Conservation (phyloP, 1,284 basidiomycete species). For the Cutaneotrichosporon dermatis region DNA sequence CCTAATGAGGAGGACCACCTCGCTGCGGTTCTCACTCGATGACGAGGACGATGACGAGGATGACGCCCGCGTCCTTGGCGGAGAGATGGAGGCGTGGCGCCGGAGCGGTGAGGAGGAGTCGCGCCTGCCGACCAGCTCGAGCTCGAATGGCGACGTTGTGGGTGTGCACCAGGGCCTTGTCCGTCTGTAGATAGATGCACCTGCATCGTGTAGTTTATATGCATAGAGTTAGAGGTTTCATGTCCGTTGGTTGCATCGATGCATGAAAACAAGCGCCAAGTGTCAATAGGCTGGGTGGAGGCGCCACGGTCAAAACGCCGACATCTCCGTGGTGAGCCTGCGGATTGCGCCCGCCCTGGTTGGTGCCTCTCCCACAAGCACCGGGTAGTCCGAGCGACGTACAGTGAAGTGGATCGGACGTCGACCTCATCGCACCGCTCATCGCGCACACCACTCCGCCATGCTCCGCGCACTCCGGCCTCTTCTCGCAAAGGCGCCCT, state of each 20-base stretch:
- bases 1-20: constrained; percentile 57
- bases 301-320: constrained; percentile 3
- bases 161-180: constrained; percentile 39
- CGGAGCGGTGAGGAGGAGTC: constrained; percentile 12
- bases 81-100: constrained; percentile 39
- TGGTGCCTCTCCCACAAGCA: neutral
- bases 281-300: neutral
- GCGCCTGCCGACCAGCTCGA: neutral
- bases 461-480: constrained; percentile 44
- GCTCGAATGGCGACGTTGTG: constrained; percentile 5
- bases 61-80: constrained; percentile 21
- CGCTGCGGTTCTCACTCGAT: constrained; percentile 46
- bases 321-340: neutral
- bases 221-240: neutral
- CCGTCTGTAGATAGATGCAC: constrained; percentile 24
- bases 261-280: neutral
- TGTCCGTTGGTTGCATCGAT: neutral
- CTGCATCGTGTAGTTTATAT: constrained; percentile 3
- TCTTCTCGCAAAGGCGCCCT: constrained; percentile 30
- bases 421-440: constrained; percentile 11
- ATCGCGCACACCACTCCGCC: constrained; percentile 8
- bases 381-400: no score
- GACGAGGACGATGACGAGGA: constrained; percentile 45
- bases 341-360: neutral
- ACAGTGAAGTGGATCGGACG: neutral